Percentiles rank a stretch among this genome's conserved stretches.
phyloP scores from a whole-genome alignment of 129 eudicot genomes.

The Mikania micrantha region DNA sequence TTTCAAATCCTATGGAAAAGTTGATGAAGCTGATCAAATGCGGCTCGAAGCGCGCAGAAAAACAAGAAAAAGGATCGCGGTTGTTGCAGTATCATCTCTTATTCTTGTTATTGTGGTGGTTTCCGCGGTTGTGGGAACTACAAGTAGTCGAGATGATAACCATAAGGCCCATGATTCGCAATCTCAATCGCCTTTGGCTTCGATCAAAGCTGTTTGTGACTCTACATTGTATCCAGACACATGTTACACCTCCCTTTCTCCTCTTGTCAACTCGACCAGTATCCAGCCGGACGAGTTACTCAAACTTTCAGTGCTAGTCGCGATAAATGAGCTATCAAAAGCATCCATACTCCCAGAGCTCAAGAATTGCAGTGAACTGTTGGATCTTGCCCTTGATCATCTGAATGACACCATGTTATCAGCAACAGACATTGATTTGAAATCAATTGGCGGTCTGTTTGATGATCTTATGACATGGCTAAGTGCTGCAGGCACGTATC shows the following conservation, averaged over 20 bases:
- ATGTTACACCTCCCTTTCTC: constrained; percentile 42
- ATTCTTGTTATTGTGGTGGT: constrained; percentile 45
- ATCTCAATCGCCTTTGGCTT: constrained; percentile 14
- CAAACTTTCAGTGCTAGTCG: constrained; percentile 41
- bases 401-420: constrained; percentile 34
- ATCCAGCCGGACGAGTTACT: constrained; percentile 37
- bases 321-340: constrained; percentile 38
- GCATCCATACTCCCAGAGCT: constrained; percentile 31
- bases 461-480: constrained; percentile 66
- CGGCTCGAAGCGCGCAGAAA: constrained; percentile 38
- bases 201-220: constrained; percentile 48
- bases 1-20: constrained; percentile 51
- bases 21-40: constrained; percentile 45
- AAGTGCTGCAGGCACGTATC: constrained; percentile 65
- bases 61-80: constrained; percentile 36
- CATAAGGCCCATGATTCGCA: not conserved
- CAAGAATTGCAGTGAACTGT: constrained; percentile 44
- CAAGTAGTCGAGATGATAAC: constrained; percentile 12
- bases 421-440: not conserved
- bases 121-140: constrained; percentile 45
- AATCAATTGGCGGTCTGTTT: constrained; percentile 14
- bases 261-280: constrained; percentile 26
- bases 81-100: constrained; percentile 37
- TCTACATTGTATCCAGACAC: constrained; percentile 49
- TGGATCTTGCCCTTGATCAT: constrained; percentile 50